These are phyloP conservation scores for Aspergillus amoenus DNA, from an alignment of 2,329 filamentous ascomycete species.

Conservation along the genomic window DNA sequence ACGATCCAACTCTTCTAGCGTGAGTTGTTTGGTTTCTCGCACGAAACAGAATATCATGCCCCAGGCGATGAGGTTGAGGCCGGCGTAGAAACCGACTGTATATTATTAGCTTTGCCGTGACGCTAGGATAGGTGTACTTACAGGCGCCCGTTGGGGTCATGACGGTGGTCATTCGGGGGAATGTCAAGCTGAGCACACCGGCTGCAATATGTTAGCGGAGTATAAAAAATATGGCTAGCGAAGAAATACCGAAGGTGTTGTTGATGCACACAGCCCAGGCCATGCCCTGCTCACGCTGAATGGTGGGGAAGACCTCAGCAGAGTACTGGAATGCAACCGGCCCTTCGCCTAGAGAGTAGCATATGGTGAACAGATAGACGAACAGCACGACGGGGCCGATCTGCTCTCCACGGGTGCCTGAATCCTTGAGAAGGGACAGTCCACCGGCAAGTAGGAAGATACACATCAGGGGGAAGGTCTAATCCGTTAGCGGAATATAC, in stretches of 20 bases:
- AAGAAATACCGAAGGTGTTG: slow-evolving; percentile 4
- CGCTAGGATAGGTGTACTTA: slow-evolving; percentile 25
- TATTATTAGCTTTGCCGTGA: slow-evolving; percentile 22
- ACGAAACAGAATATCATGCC: slow-evolving; percentile 63
- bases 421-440: slow-evolving; percentile 51
- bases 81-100: slow-evolving; percentile 42
- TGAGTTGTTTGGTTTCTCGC: slow-evolving; percentile 55
- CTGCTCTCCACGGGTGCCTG: slow-evolving; percentile 31
- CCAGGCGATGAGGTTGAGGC: slow-evolving; percentile 59
- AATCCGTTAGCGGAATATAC: too few relatives aligned
- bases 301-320: slow-evolving; percentile 48
- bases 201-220: slow-evolving; percentile 30
- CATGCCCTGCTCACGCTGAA: slow-evolving; percentile 7
- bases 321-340: slow-evolving; percentile 51
- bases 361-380: slow-evolving; percentile 63
- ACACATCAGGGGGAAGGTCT: slow-evolving; percentile 64
- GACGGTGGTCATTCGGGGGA: slow-evolving; percentile 45
- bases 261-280: slow-evolving; percentile 29
- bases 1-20: slow-evolving; percentile 33
- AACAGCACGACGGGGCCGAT: slow-evolving; percentile 40
- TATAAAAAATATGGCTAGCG: neutral
- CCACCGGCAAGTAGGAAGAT: slow-evolving; percentile 62
- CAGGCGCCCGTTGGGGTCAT: slow-evolving; percentile 56
- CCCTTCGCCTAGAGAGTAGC: slow-evolving; percentile 64
- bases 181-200: slow-evolving; percentile 47